Base-by-base conservation (phyloP, 768 basidiomycete species). In the Leccinum imitatum region DNA sequence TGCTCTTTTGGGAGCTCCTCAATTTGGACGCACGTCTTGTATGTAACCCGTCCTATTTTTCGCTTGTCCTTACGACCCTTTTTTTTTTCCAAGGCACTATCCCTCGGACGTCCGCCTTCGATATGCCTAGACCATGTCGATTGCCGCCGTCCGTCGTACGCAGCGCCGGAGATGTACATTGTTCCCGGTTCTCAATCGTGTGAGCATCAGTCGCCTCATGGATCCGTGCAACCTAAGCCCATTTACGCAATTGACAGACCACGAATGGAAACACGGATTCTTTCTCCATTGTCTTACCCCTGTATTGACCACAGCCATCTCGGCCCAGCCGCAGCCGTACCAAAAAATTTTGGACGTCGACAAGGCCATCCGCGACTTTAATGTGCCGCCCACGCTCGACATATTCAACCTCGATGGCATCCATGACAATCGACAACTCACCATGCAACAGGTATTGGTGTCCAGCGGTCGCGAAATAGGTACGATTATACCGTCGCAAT, bases 1-100 rank as follows among this genome's bases (percentile, higher is more conserved):
- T 84, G 53, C 80, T 90, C 50, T 87, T 89, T 69, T 90, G 89
- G 89, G 87, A 89, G 71, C 76, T 90, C 64, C 78, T 89, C 56
- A 85, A 86, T 69, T 75, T 89, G 71, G 89, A 90, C 66, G 74
- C 77, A 52, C 85, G 86, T 59, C 78, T 87, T 47, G 87, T 89
- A 80, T 77, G 87, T 64, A 60, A 53, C 37, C 10, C 64, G 35
- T 59, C 55, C 62, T 55, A 65, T 60, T 62, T 60, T 62, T 69
- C 23, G 60, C 33, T 25, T 56, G 8, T 5, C 33, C 48, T n/a
- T 54, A 56, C 64, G 59, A 65, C 61, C 53, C 50, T 30, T 21
- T 21, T 55, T 21, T 19, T 55, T 37, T 39, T 35, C 39, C 59
- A 44, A 90, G 88, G 84, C 85, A 57, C 76, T 90, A 33, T 87